Base-by-base conservation (phyloP, 805 yeast species). In the Pichia californica region DNA sequence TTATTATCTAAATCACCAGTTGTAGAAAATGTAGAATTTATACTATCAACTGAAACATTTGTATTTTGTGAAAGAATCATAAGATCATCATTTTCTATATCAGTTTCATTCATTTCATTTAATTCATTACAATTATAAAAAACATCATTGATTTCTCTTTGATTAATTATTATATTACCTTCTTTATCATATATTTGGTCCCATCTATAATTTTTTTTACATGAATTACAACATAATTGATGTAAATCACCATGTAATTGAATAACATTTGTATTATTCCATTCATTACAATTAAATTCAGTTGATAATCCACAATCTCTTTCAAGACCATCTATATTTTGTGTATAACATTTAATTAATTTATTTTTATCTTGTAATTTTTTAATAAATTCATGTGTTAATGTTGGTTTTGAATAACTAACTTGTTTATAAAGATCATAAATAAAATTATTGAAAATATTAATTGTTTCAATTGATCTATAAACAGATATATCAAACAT, bases 181-280 rank as follows among this genome's bases (percentile, higher is more conserved):
- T 67, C 67, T 20, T 71, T 72, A 19, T 67, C 41, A 34, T 45
- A 52, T 5, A 52, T 46, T 10, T 51, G 50, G 34, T 69, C 72
- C 97, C 97, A 89, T 29, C 67, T 70, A 52, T 69, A 77, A 16
- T 64, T 62, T 18, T 67, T 54, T 44, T 71, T 72, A 61, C 98
- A 89, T 41, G 70, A 69, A 2, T 89, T 84, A 61, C 99, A 91
- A 26, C 82, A 67, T 42, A 93, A 67, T 32, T 72, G 69, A 54
- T 86, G 85, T 41, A 91, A 67, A 62, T 88, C 88, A 2, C 99
- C 99, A 56, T 91, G 99, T 21, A 91, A 67, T 60, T 88, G 97
- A 9, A 91, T 83, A 20, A 88, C 95, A 52, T 86, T 87, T 43
- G 77, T 64, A 21, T 69, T 69, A 51, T 75, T 79, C 85, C 91